Evolutionary conservation across 2,329 filamentous ascomycete genomes (phyloP).

Genomic region (Paracorniculantispora psalliotae): DNA sequence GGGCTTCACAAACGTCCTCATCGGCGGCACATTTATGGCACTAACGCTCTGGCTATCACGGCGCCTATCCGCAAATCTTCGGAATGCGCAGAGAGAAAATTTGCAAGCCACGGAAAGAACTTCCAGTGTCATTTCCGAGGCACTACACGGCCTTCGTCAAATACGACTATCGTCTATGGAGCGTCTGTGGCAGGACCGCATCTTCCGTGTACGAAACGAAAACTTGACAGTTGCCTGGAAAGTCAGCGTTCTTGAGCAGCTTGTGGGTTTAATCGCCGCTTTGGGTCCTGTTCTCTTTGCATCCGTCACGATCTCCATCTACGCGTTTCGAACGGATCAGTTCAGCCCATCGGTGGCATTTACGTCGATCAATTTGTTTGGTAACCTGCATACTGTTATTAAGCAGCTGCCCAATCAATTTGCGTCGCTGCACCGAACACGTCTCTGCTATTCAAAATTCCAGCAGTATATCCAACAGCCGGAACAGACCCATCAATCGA

Average conservation of each 20-base stretch:
- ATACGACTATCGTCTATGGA: slow-evolving; percentile 15
- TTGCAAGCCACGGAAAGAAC: not conserved
- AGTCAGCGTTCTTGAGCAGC: not conserved
- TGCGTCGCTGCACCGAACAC: not conserved
- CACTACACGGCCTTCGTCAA: slow-evolving; percentile 10
- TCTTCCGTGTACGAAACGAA: slow-evolving; percentile 3
- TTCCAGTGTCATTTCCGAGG: slow-evolving; percentile 11
- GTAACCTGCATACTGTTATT: slow-evolving; percentile 13
- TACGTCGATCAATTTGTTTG: slow-evolving; percentile 12
- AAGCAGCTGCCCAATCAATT: slow-evolving; percentile 6
- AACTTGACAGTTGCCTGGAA: slow-evolving; percentile 5
- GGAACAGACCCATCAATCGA: not conserved
- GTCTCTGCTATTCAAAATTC: slow-evolving; percentile 9
- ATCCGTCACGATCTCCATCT: slow-evolving; percentile 11
- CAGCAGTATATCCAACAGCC: slow-evolving; percentile 5
- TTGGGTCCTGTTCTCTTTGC: slow-evolving; percentile 12
- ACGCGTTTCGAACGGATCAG: not conserved
- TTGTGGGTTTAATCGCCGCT: slow-evolving; percentile 5
- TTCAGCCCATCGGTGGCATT: slow-evolving; percentile 14
- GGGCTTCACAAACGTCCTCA: slow-evolving; percentile 7
- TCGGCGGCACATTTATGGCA: not conserved
- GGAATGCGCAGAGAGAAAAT: not conserved
- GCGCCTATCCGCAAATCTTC: slow-evolving; percentile 3
- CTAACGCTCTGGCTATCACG: slow-evolving; percentile 6
- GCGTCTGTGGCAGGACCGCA: slow-evolving; percentile 5